Conservation (phyloP, 2,329 filamentous ascomycete genomes). For the Parascedosporium putredinis region DNA sequence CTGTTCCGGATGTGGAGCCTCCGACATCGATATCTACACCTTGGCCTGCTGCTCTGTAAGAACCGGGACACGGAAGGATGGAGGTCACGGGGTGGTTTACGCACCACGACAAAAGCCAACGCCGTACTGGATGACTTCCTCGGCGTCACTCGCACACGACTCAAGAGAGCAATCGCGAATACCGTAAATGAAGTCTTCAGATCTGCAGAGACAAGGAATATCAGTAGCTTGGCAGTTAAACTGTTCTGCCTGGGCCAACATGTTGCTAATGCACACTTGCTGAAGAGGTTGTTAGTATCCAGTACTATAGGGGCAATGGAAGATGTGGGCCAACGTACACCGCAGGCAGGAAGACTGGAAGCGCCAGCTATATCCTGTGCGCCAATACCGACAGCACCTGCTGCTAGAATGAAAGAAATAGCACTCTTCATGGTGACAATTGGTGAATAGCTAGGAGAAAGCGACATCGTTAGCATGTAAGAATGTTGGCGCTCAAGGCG, state of each 20-base stretch:
- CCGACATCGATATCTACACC: constrained; percentile 20
- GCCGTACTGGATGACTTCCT: constrained; percentile 27
- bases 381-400: constrained; percentile 27
- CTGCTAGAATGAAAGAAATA: constrained; percentile 29
- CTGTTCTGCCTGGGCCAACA: constrained; percentile 32
- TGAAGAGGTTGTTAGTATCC: constrained; percentile 15
- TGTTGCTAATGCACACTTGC: constrained; percentile 39
- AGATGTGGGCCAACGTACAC: constrained; percentile 35
- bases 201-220: constrained; percentile 35
- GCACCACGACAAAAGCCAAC: constrained; percentile 27
- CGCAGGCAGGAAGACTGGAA: constrained; percentile 35
- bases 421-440: constrained; percentile 38
- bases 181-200: constrained; percentile 36
- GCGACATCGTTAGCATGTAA: too few species aligned
- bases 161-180: constrained; percentile 39
- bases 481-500: neutral
- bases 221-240: constrained; percentile 35
- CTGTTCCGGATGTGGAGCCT: neutral
- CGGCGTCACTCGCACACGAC: constrained; percentile 26
- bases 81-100: constrained; percentile 9
- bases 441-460: neutral
- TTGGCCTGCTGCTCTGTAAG: constrained; percentile 14
- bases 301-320: neutral
- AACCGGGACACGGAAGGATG: neutral
- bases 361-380: constrained; percentile 25